Evolutionary conservation across 805 yeast species (phyloP).

Genomic region (Wickerhamomyces kurtzmanii): DNA sequence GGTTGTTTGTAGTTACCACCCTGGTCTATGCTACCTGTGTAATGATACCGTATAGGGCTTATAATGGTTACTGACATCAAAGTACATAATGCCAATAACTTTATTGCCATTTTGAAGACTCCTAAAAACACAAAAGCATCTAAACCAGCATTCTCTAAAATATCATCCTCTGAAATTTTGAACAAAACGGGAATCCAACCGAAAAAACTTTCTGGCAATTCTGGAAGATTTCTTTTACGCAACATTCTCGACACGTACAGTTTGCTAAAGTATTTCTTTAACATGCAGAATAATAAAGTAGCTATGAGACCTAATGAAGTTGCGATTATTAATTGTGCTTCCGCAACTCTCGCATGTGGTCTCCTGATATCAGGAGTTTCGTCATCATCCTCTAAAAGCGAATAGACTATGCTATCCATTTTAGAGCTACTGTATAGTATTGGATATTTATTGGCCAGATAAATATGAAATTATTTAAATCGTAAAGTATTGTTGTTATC

Average conservation of each 20-base stretch:
- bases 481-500: too few species aligned
- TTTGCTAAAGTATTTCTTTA: constrained; percentile 68
- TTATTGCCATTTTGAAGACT: constrained; percentile 83
- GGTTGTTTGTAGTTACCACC: constrained; percentile 25
- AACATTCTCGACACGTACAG: constrained; percentile 69
- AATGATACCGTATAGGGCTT: constrained; percentile 77
- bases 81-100: constrained; percentile 52
- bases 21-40: constrained; percentile 71
- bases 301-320: constrained; percentile 58
- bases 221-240: constrained; percentile 45
- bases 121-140: constrained; percentile 91
- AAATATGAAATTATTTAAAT: too few species aligned
- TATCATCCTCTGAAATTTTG: constrained; percentile 59
- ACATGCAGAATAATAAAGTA: constrained; percentile 55
- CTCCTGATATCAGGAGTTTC: constrained; percentile 11
- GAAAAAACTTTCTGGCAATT: constrained; percentile 50
- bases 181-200: constrained; percentile 75
- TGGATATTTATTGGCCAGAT: too few species aligned
- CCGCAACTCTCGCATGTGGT: constrained; percentile 42
- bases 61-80: constrained; percentile 65
- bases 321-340: constrained; percentile 72
- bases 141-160: constrained; percentile 83
- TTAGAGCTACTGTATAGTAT: too few species aligned
- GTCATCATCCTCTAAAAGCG: too few species aligned
- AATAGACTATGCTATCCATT: too few species aligned